Conservation (phyloP, 2,329 filamentous ascomycete species). For the Pestalotiopsis sp. region DNA sequence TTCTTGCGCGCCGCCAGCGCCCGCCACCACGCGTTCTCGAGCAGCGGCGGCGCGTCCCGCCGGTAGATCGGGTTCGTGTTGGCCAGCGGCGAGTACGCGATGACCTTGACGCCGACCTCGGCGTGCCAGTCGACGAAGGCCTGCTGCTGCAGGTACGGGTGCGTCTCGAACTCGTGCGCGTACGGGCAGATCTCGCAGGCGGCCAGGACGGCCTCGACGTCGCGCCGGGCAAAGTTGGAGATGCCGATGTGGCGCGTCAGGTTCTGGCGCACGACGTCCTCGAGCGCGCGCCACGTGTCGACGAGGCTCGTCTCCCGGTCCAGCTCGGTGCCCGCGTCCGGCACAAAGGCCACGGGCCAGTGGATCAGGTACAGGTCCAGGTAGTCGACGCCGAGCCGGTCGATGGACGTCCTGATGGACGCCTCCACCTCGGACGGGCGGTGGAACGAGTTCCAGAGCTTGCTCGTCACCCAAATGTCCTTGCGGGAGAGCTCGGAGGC, state of each 20-base stretch:
- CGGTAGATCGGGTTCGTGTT: constrained; percentile 51
- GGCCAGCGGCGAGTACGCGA: constrained; percentile 54
- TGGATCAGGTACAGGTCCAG: constrained; percentile 56
- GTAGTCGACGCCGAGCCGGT: constrained; percentile 49
- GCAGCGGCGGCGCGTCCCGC: constrained; percentile 31
- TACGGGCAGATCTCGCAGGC: constrained; percentile 52
- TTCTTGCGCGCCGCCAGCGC: constrained; percentile 41
- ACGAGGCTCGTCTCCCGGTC: constrained; percentile 32
- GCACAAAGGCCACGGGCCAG: constrained; percentile 39
- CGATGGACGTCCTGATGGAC: constrained; percentile 49
- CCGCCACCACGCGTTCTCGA: constrained; percentile 43
- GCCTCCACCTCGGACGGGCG: constrained; percentile 38
- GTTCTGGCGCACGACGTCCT: constrained; percentile 53
- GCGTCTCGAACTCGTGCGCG: constrained; percentile 60
- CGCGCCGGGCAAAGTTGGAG: constrained; percentile 56
- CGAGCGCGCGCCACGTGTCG: constrained; percentile 61
- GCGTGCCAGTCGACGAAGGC: constrained; percentile 48
- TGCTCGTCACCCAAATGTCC: constrained; percentile 53
- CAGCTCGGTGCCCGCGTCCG: constrained; percentile 27
- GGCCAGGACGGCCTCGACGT: constrained; percentile 41
- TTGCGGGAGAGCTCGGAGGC: constrained; percentile 50
- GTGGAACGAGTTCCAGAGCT: constrained; percentile 35
- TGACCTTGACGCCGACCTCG: constrained; percentile 43
- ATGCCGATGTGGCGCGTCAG: constrained; percentile 62
- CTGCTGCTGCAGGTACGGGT: constrained; percentile 54